A percentile compares a stretch with the other conserved stretches of the same genome.
phyloP scores from a whole-genome alignment of 371 early-diverging fungal species.

The Blakeslea trispora region DNA sequence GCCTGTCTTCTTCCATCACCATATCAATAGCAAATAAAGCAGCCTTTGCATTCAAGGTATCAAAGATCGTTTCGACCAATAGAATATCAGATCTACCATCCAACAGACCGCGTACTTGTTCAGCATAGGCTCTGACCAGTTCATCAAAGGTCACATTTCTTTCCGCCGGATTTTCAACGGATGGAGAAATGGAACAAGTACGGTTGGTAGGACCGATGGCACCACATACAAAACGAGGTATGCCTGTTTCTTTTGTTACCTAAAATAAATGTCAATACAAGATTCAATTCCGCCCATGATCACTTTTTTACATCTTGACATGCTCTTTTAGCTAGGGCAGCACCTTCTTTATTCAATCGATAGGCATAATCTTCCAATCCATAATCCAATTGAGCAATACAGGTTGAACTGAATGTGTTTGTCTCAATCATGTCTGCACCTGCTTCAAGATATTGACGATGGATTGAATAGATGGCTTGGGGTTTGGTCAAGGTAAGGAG shows the following conservation, averaged over 20 bases:
- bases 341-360: slow-evolving; percentile 90
- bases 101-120: slow-evolving; percentile 87
- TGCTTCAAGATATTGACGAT: slow-evolving; percentile 86
- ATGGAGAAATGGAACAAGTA: slow-evolving; percentile 94
- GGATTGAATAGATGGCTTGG: slow-evolving; percentile 84
- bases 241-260: slow-evolving; percentile 60
- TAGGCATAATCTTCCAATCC: slow-evolving; percentile 81
- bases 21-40: slow-evolving; percentile 89
- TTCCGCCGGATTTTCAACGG: slow-evolving; percentile 92
- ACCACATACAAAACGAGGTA: slow-evolving; percentile 83
- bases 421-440: slow-evolving; percentile 94
- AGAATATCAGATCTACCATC: slow-evolving; percentile 93
- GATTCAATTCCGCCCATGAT: not conserved
- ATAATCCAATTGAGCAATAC: slow-evolving; percentile 92
- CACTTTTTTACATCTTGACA: slow-evolving; percentile 77
- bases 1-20: slow-evolving; percentile 74
- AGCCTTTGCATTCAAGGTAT: slow-evolving; percentile 94
- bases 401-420: slow-evolving; percentile 90
- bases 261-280: slow-evolving; percentile 9
- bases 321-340: slow-evolving; percentile 81
- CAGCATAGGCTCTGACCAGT: slow-evolving; percentile 83
- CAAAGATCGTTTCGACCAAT: slow-evolving; percentile 94
- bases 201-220: slow-evolving; percentile 95
- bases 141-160: slow-evolving; percentile 95
- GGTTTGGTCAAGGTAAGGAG: slow-evolving; percentile 88